Percentiles rank a stretch among this genome's conserved stretches.
Evolutionary conservation across 1,284 basidiomycete species (phyloP).

Genomic region (Xerocomus amazonicus): DNA sequence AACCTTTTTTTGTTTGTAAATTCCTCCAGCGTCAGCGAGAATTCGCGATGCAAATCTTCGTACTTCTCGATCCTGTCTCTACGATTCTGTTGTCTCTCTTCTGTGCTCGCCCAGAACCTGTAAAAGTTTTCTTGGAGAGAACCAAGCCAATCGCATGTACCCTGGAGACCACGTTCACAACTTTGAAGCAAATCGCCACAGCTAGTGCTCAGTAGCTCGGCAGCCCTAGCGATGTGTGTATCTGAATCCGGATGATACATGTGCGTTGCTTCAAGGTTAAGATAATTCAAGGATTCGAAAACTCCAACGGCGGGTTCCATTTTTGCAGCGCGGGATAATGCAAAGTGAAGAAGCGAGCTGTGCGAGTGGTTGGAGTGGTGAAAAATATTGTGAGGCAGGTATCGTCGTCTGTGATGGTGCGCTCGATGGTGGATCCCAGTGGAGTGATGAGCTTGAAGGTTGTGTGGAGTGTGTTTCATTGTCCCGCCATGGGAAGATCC

Average conservation of each 20-base stretch:
- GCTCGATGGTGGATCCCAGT: slow-evolving; percentile 21
- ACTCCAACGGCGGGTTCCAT: slow-evolving; percentile 70
- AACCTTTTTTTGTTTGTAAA: slow-evolving; percentile 57
- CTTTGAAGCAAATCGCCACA: slow-evolving; percentile 55
- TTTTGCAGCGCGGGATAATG: slow-evolving; percentile 29
- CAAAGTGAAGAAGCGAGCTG: slow-evolving; percentile 29
- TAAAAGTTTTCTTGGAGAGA: slow-evolving; percentile 40
- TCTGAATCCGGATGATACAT: slow-evolving; percentile 52
- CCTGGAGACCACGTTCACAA: slow-evolving; percentile 45
- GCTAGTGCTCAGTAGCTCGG: slow-evolving; percentile 53
- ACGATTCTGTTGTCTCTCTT: slow-evolving; percentile 34
- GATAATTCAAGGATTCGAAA: slow-evolving; percentile 76
- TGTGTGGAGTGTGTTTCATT: neutral
- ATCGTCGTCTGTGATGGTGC: slow-evolving; percentile 27
- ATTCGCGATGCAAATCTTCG: slow-evolving; percentile 36
- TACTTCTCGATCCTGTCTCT: slow-evolving; percentile 38
- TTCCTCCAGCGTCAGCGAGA: slow-evolving; percentile 40
- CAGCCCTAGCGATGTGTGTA: slow-evolving; percentile 47
- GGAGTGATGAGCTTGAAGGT: slow-evolving; percentile 13
- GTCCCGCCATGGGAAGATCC: neutral
- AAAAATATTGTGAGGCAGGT: slow-evolving; percentile 7
- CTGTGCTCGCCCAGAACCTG: slow-evolving; percentile 34
- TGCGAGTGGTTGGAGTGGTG: slow-evolving; percentile 22
- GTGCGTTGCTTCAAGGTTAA: slow-evolving; percentile 66
- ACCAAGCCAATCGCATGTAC: slow-evolving; percentile 51